A percentile compares a stretch with the other conserved stretches of the same genome.
Evolutionary conservation across 2,329 filamentous ascomycete species (phyloP).

Genomic region (Trichoderma cornu-damae): DNA sequence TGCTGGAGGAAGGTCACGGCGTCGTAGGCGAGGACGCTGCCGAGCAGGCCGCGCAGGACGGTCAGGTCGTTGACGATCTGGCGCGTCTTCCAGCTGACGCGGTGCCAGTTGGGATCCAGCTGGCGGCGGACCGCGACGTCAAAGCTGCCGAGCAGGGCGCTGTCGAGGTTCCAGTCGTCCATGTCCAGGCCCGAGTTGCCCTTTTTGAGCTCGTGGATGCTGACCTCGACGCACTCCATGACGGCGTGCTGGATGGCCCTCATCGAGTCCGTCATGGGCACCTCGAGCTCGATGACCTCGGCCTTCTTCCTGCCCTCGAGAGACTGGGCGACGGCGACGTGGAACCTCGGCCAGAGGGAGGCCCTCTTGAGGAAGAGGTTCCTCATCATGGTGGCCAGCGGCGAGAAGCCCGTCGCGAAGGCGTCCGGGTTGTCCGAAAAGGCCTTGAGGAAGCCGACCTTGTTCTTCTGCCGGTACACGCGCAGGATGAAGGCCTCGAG

Average conservation of each 20-base stretch:
- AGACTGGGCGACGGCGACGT: slow-evolving; percentile 81
- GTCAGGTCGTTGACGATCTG: slow-evolving; percentile 90
- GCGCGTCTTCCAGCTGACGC: slow-evolving; percentile 88
- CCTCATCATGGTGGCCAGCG: slow-evolving; percentile 82
- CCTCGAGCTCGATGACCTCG: slow-evolving; percentile 93
- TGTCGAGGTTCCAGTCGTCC: slow-evolving; percentile 95
- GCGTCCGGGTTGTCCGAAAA: slow-evolving; percentile 92
- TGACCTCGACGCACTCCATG: slow-evolving; percentile 92
- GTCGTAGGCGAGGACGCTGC: slow-evolving; percentile 78
- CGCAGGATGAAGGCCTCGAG: slow-evolving; percentile 92
- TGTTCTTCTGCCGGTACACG: slow-evolving; percentile 92
- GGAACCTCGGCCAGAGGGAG: slow-evolving; percentile 89
- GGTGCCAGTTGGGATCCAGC: slow-evolving; percentile 94
- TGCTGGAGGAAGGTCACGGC: slow-evolving; percentile 88
- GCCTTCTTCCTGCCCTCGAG: slow-evolving; percentile 89
- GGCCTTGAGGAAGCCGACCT: slow-evolving; percentile 87
- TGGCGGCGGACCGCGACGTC: slow-evolving; percentile 84
- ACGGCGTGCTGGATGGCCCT: slow-evolving; percentile 88
- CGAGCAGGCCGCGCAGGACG: slow-evolving; percentile 75
- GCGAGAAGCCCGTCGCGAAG: slow-evolving; percentile 82
- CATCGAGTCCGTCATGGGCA: slow-evolving; percentile 95
- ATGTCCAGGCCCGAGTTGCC: slow-evolving; percentile 85
- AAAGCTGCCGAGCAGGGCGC: slow-evolving; percentile 86
- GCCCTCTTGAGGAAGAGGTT: slow-evolving; percentile 83
- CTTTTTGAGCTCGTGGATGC: slow-evolving; percentile 90